Evolutionary conservation across 768 basidiomycete genomes (phyloP), one percentile per base, ranked within the genome.

Genomic region (Xerocomus spinulosus): DNA sequence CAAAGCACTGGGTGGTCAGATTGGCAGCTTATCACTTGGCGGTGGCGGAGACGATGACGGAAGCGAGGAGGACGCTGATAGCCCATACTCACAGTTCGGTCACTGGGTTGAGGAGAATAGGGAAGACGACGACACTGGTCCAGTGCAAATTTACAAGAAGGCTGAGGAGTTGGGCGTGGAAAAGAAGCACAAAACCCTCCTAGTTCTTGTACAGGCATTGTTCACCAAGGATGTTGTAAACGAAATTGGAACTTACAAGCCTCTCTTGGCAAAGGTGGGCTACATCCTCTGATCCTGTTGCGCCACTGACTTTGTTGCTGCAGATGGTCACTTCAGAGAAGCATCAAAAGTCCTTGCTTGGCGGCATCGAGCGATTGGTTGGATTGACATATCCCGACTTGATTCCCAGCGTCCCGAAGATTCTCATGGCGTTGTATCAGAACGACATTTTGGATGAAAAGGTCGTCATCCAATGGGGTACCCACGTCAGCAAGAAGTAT

Each of bases 401-500:
- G 33, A 69, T 88, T 42, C 68, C 82, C 3, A 59, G 74, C 5
- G 81, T 96, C 10, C 92, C 94, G 15, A 95, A 95, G 68, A 82
- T 96, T 55, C 76, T 99, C 51, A 97, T 98, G 94, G 80, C 69
- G 12, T 79, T 96, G 58, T 99, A 97, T 67, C 93, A 98, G 67
- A 79, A 73, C 33, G 96, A 98, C 57, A 73, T 98, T 15, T 71
- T 99, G 44, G 93, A 97, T 7, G 96, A 99, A 66, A 92, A 91
- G 21, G 77, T 95, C 6, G 74, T 94, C 42, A 82, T 76, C 9
- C 83, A 93, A 53, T 97, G 93, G 95, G 93, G 93, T 9, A 95
- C 91, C 4, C 93, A 95, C 58, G 91, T 93, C 63, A 90, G 86
- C 71, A 95, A 88, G 77, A 96, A 97, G 73, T 95, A 92, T 62